These are phyloP conservation scores for Withania somnifera DNA, from an alignment of 305 asterid genomes.

Conservation along the genomic window DNA sequence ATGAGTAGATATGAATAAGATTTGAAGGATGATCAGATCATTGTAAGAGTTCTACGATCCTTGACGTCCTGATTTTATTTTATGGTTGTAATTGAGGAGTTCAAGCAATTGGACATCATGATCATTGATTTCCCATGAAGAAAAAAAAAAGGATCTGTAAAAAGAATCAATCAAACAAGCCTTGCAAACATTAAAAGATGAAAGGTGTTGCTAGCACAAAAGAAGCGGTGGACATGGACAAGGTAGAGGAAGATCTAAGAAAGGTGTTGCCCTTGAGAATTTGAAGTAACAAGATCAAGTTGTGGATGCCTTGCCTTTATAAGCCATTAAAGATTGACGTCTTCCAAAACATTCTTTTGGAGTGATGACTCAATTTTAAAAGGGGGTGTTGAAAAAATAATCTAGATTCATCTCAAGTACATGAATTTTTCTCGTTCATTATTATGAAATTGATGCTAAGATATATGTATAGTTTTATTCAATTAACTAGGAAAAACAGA, in stretches of 20 bases:
- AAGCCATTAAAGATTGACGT: background rate
- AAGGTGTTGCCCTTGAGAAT: background rate
- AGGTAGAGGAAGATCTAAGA: background rate
- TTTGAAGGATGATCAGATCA: background rate
- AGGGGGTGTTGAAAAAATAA: background rate
- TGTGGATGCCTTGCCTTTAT: background rate
- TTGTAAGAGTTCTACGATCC: background rate
- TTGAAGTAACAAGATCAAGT: background rate
- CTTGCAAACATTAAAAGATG: background rate
- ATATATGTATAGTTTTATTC: background rate
- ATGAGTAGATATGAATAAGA: background rate
- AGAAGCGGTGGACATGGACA: background rate
- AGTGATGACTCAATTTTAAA: background rate
- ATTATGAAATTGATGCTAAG: background rate
- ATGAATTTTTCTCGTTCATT: background rate
- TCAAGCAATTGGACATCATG: constrained; percentile 6
- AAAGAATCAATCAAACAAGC: background rate
- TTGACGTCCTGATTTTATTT: background rate
- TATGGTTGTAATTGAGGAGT: constrained; percentile 3
- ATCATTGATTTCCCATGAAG: background rate
- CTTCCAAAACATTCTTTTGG: background rate
- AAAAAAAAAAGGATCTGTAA: background rate
- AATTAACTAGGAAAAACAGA: background rate
- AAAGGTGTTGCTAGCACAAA: background rate
- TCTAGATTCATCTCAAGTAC: background rate